These are phyloP conservation scores for Neonectria neomacrospora DNA, from an alignment of 2,329 filamentous ascomycete genomes.

Conservation along the genomic window DNA sequence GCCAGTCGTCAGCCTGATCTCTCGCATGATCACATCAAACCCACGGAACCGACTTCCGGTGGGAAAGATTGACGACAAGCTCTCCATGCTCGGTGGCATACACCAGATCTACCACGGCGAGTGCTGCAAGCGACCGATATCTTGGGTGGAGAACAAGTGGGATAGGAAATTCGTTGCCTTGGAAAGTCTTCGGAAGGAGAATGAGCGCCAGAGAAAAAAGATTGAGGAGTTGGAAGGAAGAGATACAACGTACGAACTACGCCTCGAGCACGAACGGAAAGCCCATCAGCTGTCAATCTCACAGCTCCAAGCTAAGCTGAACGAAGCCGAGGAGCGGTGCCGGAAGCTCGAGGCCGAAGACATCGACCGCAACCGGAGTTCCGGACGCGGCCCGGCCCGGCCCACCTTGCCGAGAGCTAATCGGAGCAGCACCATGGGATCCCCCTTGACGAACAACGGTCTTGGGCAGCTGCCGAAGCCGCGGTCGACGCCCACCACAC, in stretches of 20 bases:
- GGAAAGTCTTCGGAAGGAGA: conserved; percentile 47
- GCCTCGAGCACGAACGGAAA: conserved; percentile 51
- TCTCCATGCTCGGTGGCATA: conserved; percentile 58
- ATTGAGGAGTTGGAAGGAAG: conserved; percentile 52
- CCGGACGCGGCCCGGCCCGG: conserved; percentile 29
- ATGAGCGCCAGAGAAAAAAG: conserved; percentile 48
- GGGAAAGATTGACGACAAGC: conserved; percentile 52
- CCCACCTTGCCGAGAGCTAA: conserved; percentile 36
- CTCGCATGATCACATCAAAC: conserved; percentile 49
- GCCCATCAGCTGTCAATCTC: conserved; percentile 48
- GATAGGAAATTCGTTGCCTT: conserved; percentile 49
- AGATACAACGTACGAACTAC: conserved; percentile 53
- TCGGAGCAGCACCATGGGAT: conserved; percentile 29
- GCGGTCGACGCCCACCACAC: conserved; percentile 40
- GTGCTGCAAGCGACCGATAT: conserved; percentile 56
- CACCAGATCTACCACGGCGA: conserved; percentile 59
- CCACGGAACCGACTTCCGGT: conserved; percentile 49
- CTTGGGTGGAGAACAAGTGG: conserved; percentile 51
- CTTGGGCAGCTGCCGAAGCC: conserved; percentile 37
- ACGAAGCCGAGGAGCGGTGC: conserved; percentile 50
- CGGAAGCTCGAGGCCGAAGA: conserved; percentile 45
- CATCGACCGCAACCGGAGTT: conserved; percentile 34
- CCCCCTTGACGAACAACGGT: conserved; percentile 26
- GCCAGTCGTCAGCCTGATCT: conserved; percentile 53
- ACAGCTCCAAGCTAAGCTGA: conserved; percentile 49